A percentile compares a stretch with the other conserved stretches of the same genome.
Conservation (phyloP, 768 basidiomycete species). For the Leccinum broughii region DNA sequence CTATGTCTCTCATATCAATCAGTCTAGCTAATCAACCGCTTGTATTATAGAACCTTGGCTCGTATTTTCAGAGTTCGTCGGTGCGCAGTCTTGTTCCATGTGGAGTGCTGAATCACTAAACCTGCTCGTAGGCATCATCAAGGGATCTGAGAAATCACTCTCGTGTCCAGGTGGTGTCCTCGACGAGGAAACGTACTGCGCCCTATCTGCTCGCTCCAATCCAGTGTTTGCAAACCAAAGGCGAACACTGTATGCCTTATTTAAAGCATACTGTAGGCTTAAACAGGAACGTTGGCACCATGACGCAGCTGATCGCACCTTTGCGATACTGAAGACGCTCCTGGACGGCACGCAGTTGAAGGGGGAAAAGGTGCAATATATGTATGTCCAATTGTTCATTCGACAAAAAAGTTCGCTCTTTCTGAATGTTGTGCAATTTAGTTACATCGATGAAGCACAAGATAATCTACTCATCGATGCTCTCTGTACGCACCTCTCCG, state of each 20-base stretch:
- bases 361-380: slow-evolving; percentile 50
- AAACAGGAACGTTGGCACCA: slow-evolving; percentile 45
- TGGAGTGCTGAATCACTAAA: neutral
- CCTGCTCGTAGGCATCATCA: slow-evolving; percentile 49
- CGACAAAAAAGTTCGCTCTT: neutral
- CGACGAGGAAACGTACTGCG: slow-evolving; percentile 43
- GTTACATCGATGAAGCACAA: slow-evolving; percentile 75
- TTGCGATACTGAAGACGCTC: slow-evolving; percentile 44
- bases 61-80: slow-evolving; percentile 67
- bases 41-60: slow-evolving; percentile 47
- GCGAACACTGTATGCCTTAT: slow-evolving; percentile 51
- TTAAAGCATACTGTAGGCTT: slow-evolving; percentile 48
- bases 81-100: slow-evolving; percentile 32
- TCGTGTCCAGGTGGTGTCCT: slow-evolving; percentile 39
- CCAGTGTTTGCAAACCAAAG: slow-evolving; percentile 55
- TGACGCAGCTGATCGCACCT: slow-evolving; percentile 67
- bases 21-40: neutral
- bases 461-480: slow-evolving; percentile 70
- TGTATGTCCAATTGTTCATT: slow-evolving; percentile 40
- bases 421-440: slow-evolving; percentile 3
- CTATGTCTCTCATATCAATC: neutral
- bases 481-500: slow-evolving; percentile 40
- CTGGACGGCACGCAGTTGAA: slow-evolving; percentile 28
- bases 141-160: slow-evolving; percentile 62
- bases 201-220: slow-evolving; percentile 52